phyloP scores from a whole-genome alignment of 306 rosid genomes.

The Prunus kanzakura region DNA sequence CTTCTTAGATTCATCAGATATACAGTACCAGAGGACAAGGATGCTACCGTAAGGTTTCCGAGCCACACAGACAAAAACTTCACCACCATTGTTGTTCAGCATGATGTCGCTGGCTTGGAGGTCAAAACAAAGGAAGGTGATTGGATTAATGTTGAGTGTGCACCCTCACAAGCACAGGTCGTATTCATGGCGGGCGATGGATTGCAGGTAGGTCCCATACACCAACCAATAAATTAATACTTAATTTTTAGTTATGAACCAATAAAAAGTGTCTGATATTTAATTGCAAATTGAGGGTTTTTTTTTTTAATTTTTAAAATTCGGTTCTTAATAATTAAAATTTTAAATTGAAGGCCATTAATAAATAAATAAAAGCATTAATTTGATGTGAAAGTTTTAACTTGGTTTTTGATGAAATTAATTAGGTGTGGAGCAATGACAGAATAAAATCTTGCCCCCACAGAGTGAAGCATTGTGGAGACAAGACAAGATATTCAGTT shows the following conservation, averaged over 20 bases:
- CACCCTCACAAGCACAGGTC: neutral
- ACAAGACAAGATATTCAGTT: neutral
- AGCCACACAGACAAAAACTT: slow-evolving; percentile 3
- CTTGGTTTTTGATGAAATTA: neutral
- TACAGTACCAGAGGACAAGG: neutral
- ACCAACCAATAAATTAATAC: too few relatives aligned
- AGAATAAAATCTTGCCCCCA: slow-evolving; percentile 5
- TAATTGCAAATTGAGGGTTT: too few relatives aligned
- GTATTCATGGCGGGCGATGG: slow-evolving; percentile 5
- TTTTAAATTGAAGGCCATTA: too few relatives aligned
- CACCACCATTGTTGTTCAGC: slow-evolving; percentile 1
- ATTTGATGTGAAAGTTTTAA: neutral
- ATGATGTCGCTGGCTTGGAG: slow-evolving; percentile 5
- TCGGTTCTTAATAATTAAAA: too few relatives aligned
- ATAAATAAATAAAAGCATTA: too few relatives aligned
- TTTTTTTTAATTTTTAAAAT: too few relatives aligned
- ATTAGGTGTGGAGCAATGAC: slow-evolving; percentile 17
- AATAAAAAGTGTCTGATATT: too few relatives aligned
- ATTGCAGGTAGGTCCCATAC: neutral
- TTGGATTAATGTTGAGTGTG: neutral
- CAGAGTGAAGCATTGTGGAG: neutral
- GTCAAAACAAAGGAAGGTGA: neutral
- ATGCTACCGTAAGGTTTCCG: neutral
- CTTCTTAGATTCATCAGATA: neutral
- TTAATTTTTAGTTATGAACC: too few relatives aligned